Evolutionary conservation across 2,329 filamentous ascomycete genomes (phyloP).

Genomic region (Chaetothyriales sp.): DNA sequence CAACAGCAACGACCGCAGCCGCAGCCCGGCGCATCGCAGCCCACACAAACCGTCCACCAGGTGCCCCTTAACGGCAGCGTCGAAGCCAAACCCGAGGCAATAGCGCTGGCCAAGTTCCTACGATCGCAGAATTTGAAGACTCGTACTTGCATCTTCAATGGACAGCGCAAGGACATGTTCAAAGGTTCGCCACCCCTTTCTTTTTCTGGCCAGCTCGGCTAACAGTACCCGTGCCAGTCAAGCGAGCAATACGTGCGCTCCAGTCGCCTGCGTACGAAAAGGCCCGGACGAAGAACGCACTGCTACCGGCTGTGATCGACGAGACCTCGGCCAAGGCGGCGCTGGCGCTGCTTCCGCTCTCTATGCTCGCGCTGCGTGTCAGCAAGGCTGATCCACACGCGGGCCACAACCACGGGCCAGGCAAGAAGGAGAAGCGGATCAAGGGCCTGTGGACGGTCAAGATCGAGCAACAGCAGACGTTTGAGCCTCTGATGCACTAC

Average conservation of each 20-base stretch:
- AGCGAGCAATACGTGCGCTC: constrained; percentile 82
- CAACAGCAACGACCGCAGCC: constrained; percentile 17
- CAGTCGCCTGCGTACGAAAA: constrained; percentile 82
- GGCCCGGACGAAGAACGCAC: constrained; percentile 60
- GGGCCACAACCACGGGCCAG: constrained; percentile 52
- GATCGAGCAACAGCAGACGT: constrained; percentile 90
- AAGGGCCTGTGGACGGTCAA: constrained; percentile 95
- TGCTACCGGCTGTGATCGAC: constrained; percentile 76
- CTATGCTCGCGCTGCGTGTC: constrained; percentile 82
- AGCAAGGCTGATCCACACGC: constrained; percentile 64
- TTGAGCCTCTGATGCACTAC: constrained; percentile 60
- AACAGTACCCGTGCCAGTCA: constrained; percentile 43
- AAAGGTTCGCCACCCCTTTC: constrained; percentile 43
- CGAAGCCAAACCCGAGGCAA: constrained; percentile 73
- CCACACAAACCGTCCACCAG: constrained; percentile 28
- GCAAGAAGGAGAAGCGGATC: constrained; percentile 67
- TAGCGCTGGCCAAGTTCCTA: constrained; percentile 81
- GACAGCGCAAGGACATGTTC: constrained; percentile 97
- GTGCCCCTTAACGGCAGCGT: constrained; percentile 33
- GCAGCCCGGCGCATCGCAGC: constrained; percentile 5
- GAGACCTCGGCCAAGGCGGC: constrained; percentile 77
- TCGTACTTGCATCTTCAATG: constrained; percentile 82
- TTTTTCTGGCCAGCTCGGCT: background rate
- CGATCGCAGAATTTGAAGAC: constrained; percentile 71
- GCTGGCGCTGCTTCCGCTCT: constrained; percentile 89